Percentiles rank a stretch among this genome's conserved stretches.
Evolutionary conservation across 1,284 basidiomycete genomes (phyloP).

Genomic region (Leccinum solheimii): DNA sequence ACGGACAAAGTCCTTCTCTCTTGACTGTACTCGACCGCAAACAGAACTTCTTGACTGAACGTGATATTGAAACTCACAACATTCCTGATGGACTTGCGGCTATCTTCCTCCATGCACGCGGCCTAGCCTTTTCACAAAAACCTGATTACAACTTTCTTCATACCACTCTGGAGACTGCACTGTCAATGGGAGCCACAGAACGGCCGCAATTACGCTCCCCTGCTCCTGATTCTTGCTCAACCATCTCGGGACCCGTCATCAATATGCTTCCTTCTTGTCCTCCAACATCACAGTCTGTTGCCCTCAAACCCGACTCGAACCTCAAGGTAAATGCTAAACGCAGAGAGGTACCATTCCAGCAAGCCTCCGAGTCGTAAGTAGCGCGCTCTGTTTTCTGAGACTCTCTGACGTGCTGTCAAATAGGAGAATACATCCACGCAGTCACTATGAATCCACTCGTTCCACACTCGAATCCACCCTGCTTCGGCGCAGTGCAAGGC

Average conservation of each 20-base stretch:
- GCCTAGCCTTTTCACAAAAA: not conserved
- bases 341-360: too few relatives aligned
- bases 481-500: not conserved
- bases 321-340: too few relatives aligned
- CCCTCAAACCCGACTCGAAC: too few relatives aligned
- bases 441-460: not conserved
- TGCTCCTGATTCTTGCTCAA: too few relatives aligned
- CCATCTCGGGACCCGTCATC: too few relatives aligned
- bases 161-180: not conserved
- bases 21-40: not conserved
- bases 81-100: not conserved
- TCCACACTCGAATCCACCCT: not conserved
- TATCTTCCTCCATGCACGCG: not conserved
- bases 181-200: not conserved
- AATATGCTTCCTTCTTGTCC: too few relatives aligned
- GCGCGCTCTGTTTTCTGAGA: too few relatives aligned
- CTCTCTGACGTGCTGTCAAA: too few relatives aligned
- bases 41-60: not conserved
- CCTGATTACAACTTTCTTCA: not conserved
- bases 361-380: too few relatives aligned
- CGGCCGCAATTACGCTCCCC: too few relatives aligned
- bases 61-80: not conserved
- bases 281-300: too few relatives aligned
- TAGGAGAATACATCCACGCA: not conserved
- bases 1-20: not conserved